Conservation (phyloP, 495 filamentous ascomycete genomes). For the Neurospora sp. region DNA sequence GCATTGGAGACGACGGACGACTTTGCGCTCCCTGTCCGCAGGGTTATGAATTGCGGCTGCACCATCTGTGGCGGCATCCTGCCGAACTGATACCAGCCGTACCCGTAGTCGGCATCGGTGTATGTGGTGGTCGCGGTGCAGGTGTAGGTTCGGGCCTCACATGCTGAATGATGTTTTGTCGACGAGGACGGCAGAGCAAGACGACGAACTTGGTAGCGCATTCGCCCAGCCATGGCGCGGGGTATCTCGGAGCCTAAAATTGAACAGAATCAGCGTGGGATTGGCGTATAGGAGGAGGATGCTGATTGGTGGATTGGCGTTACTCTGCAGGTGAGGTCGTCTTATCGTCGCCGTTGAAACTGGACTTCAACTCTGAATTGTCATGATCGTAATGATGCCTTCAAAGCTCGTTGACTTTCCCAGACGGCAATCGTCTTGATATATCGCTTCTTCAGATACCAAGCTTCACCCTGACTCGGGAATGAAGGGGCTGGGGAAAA, state of each 20-base stretch:
- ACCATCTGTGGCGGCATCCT: background rate
- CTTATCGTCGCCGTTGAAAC: background rate
- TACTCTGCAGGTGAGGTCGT: background rate
- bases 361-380: background rate
- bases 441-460: background rate
- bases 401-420: background rate
- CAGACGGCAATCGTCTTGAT: background rate
- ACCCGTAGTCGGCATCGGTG: background rate
- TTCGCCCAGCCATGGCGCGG: background rate
- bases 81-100: background rate
- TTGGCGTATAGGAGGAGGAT: background rate
- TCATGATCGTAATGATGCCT: background rate
- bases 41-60: background rate
- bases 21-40: background rate
- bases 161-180: background rate
- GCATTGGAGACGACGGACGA: background rate
- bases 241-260: background rate
- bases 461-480: background rate
- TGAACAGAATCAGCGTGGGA: background rate
- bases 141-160: background rate
- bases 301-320: background rate
- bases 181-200: background rate
- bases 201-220: background rate
- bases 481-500: background rate
- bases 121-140: background rate